Evolutionary conservation across 345 rosid species (phyloP).

Genomic region (Hibiscus trionum): DNA sequence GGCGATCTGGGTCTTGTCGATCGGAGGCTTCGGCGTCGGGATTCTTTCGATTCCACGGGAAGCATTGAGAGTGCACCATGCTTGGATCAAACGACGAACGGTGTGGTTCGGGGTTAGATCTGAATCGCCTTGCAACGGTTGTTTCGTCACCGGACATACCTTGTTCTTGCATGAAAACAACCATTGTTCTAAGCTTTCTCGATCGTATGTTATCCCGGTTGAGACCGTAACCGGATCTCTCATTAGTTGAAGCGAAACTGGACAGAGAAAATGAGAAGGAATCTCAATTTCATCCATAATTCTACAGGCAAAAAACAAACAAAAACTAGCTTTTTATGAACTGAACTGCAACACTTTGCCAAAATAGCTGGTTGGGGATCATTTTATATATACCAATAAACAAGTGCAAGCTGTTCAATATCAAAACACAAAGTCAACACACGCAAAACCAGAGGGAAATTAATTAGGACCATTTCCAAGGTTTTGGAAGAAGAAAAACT

Average conservation of each 20-base stretch:
- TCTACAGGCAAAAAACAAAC: background rate
- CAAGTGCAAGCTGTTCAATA: background rate
- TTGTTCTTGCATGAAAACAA: conserved; percentile 29
- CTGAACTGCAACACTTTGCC: too few relatives aligned
- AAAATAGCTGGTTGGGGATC: background rate
- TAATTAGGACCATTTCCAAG: conserved; percentile 18
- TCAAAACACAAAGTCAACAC: conserved; percentile 26
- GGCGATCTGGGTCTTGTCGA: conserved; percentile 2
- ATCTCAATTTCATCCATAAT: conserved; percentile 34
- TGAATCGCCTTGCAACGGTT: conserved; percentile 20
- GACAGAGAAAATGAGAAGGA: conserved; percentile 50
- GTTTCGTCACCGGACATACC: conserved; percentile 52
- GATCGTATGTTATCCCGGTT: conserved; percentile 56
- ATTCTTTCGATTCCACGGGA: conserved; percentile 22
- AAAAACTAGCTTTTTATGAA: background rate
- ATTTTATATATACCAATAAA: background rate
- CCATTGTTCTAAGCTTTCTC: conserved; percentile 52
- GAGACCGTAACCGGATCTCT: conserved; percentile 52
- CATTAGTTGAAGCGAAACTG: conserved; percentile 59
- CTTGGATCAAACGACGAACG: conserved; percentile 77
- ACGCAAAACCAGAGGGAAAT: conserved; percentile 21
- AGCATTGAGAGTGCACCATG: conserved; percentile 73
- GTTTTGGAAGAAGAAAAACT: conserved; percentile 8
- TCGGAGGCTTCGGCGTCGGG: conserved; percentile 14
- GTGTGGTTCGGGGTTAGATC: conserved; percentile 79